Percentiles rank a stretch among this genome's conserved stretches.
Conservation (phyloP, 2,329 filamentous ascomycete genomes). For the Neocatenulostroma microsporum region DNA sequence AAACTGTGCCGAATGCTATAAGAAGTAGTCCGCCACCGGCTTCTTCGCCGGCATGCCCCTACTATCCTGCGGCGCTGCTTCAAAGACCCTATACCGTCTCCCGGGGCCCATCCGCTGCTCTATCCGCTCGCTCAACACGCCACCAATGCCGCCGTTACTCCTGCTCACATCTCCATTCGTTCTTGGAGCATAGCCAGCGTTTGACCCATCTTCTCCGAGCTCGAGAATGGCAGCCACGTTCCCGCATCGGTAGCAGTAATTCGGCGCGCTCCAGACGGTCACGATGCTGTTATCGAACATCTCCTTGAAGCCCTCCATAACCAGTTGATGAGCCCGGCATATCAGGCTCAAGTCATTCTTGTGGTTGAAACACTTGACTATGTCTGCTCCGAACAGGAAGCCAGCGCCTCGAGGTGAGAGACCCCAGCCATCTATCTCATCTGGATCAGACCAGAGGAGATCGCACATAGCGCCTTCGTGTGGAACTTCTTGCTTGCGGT, state of each 20-base stretch:
- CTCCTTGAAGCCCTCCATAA: slow-evolving; percentile 99
- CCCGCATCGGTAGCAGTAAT: slow-evolving; percentile 93
- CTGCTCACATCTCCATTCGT: slow-evolving; percentile 62
- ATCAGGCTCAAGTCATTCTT: slow-evolving; percentile 87
- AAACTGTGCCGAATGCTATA: slow-evolving; percentile 37
- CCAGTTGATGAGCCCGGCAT: slow-evolving; percentile 88
- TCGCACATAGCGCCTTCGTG: slow-evolving; percentile 99
- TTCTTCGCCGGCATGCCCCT: slow-evolving; percentile 99
- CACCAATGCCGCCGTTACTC: slow-evolving; percentile 31
- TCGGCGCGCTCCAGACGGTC: slow-evolving; percentile 95
- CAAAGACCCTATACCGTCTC: slow-evolving; percentile 86
- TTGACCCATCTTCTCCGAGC: slow-evolving; percentile 59
- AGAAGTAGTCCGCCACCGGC: slow-evolving; percentile 92
- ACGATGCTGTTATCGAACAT: slow-evolving; percentile 97
- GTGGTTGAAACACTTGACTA: slow-evolving; percentile 93
- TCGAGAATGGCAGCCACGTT: slow-evolving; percentile 89
- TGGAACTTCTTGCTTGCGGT: slow-evolving; percentile 95
- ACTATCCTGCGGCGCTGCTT: slow-evolving; percentile 91
- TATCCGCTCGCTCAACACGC: slow-evolving; percentile 37
- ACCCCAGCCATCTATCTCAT: slow-evolving; percentile 97
- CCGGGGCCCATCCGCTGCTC: slow-evolving; percentile 60
- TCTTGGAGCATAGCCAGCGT: slow-evolving; percentile 39
- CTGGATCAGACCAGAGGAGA: slow-evolving; percentile 93
- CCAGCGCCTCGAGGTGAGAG: slow-evolving; percentile 88
- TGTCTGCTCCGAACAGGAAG: slow-evolving; percentile 91